Conservation (phyloP, 2,329 filamentous ascomycete species). For the Beauveria sp. region DNA sequence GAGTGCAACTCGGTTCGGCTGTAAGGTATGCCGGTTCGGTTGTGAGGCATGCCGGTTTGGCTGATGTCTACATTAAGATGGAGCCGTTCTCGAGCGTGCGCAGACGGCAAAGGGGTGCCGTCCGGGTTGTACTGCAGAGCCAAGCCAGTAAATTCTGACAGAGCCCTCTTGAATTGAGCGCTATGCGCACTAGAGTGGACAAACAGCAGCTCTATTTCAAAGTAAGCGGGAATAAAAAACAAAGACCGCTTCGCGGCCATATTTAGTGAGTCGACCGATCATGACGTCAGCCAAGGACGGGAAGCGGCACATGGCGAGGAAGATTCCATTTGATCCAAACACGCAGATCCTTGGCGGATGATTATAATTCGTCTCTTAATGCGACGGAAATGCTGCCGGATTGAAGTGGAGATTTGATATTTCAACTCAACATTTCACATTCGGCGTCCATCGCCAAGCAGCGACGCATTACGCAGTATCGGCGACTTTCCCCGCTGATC, state of each 20-base stretch:
- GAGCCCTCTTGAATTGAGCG: not conserved
- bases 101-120: not conserved
- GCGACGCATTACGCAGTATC: not conserved
- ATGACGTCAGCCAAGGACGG: constrained; percentile 5
- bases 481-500: not conserved
- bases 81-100: not conserved
- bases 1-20: not conserved
- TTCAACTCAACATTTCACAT: not conserved
- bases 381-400: not conserved
- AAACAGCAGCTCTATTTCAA: not conserved
- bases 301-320: not conserved
- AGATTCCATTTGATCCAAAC: not conserved
- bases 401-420: not conserved
- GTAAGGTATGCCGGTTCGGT: not conserved
- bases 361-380: not conserved
- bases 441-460: not conserved
- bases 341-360: not conserved
- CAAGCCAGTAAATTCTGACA: not conserved
- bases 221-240: not conserved
- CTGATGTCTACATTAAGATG: not conserved
- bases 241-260: not conserved
- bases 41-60: not conserved
- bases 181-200: not conserved
- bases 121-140: not conserved
- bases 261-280: not conserved